Percentiles rank a stretch among this genome's conserved stretches.
phyloP scores from a whole-genome alignment of 345 rosid species.

The Brassica carinata region DNA sequence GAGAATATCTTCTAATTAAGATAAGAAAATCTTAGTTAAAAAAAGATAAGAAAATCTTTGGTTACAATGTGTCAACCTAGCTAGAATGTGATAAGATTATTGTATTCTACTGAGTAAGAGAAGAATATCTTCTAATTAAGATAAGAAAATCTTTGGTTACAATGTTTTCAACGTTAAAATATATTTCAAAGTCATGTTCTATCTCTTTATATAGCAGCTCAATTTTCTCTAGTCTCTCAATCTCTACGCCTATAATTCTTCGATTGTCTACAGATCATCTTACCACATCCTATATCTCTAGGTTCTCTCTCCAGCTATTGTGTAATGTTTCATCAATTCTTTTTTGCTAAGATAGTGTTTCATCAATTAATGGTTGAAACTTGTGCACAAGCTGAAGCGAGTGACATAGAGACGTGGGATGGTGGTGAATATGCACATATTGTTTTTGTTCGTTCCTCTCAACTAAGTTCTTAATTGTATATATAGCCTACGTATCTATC shows the following conservation, averaged over 20 bases:
- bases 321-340: background rate
- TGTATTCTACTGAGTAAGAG: background rate
- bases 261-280: background rate
- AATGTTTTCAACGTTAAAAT: background rate
- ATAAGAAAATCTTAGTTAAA: no score
- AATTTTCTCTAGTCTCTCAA: background rate
- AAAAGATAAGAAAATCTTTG: no score
- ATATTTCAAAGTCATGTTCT: background rate
- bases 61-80: no score
- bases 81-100: background rate
- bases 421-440: background rate
- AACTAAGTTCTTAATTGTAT: background rate
- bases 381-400: background rate
- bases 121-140: background rate
- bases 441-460: background rate
- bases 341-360: background rate
- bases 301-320: background rate
- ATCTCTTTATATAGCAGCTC: background rate
- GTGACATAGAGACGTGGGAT: background rate
- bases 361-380: background rate
- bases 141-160: background rate
- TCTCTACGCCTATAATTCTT: background rate
- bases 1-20: no score
- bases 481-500: background rate
- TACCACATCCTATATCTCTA: background rate